Base-by-base conservation (phyloP, 2,329 filamentous ascomycete species). In the Zymoseptoria pseudotritici region DNA sequence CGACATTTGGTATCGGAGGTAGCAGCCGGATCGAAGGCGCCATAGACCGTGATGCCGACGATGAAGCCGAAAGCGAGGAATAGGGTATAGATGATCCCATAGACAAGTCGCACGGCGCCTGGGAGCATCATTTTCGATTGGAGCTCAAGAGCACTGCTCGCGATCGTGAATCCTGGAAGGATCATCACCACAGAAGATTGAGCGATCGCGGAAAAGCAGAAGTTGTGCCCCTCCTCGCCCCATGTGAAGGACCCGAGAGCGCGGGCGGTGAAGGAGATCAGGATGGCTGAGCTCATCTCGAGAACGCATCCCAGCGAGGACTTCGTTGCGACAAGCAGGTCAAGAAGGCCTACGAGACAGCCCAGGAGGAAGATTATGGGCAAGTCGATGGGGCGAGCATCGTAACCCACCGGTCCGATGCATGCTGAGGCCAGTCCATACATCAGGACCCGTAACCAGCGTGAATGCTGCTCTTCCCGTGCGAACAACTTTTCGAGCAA, bases 331-430 rank as follows among this genome's bases (percentile, higher is more conserved):
- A 91, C 77, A 24, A 90, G 82, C 8, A 93, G 82, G 68, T 94
- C 89, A 53, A 95, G 77, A 58, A 86, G 74, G 0, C 90, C 90
- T 0, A 94, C 80, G 13, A 91, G 76, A 67, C 83, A 86, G 1
- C 90, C 90, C 0, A 94, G 80, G 0, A 90, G 58, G 71, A 93
- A 94, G 20, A 86, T 85, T 20, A 92, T 81, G 0, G 89, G 89
- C 61, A 94, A 77, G 70, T 95, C 90, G 67, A 93, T 87, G 52
- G 86, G 83, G 1, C 89, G 83, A 2, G 88, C 89, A 58, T 86
- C 78, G 70, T 94, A 94, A 2, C 88, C 89, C 68, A 94, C 93
- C 0, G 89, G 89, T 0, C 87, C 89, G 0, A 93, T 89, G 4
- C 79, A 83, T 0, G 85, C 87, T n/a, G 88, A 90, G 1, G 90